Base-by-base conservation (phyloP, 108 stramenopile species). In the Parmales sp. region DNA sequence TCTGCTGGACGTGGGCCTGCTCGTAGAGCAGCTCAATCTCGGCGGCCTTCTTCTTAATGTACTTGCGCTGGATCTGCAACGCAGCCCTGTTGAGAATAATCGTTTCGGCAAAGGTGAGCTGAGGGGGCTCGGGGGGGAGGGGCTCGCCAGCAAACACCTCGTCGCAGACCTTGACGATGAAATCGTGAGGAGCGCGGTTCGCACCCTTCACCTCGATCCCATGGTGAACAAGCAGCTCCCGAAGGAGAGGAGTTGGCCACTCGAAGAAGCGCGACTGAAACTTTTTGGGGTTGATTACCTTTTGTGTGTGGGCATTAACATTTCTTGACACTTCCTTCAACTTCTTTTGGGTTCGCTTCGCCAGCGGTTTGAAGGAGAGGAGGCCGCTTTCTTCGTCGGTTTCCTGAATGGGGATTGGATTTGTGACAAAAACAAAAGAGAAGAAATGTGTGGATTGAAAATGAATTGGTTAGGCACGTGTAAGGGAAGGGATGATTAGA, bases 151-250 rank as follows among this genome's bases (percentile, higher is more conserved):
- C 76, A 54, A 82, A 82, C 8, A 79, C 72, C 18, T 68, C 65
- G 16, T 82, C 78, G 49, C 81, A 82, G 37, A 82, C 78, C 54
- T 76, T 68, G 31, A 79, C 78, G 16, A 82, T 37, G 45, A 66
- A 79, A 51, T 76, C 78, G 44, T 82, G 81, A 1, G 76, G 67
- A 34, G 76, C 73, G 51, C 76, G 66, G 66, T 70, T 66, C n/a
- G 75, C 76, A 22, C 78, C 81, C 37, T 78, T 67, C 31, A 82
- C 64, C 49, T 75, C 70, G n/a, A 82, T 68, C 38, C 69, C 68
- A 76, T 74, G 66, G 26, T 71, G 19, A n/a, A 76, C 78, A 20
- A 82, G 70, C 4, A 82, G 73, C 4, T 78, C 72, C 16, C 73
- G 48, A 3, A 82, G 70, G 2, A 2, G 3, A 4, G 54, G n/a